phyloP scores from a whole-genome alignment of 176 grass and related monocot species.

The Eragrostis curvula region DNA sequence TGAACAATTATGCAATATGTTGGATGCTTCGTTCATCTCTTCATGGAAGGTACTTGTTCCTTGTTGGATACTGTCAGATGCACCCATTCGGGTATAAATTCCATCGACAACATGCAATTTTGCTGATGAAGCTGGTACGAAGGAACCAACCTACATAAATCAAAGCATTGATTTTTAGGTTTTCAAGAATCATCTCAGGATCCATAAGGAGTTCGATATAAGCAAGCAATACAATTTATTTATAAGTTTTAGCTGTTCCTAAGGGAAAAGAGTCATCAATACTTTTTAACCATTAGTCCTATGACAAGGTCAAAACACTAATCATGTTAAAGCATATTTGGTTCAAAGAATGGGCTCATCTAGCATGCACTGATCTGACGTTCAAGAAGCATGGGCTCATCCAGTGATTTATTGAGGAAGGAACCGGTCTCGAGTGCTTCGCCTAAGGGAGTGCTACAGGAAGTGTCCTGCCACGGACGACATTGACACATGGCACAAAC shows the following conservation, averaged over 20 bases:
- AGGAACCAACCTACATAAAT: constrained; percentile 83
- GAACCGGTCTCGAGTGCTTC: too few relatives aligned
- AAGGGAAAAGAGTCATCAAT: constrained; percentile 18
- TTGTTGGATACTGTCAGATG: constrained; percentile 92
- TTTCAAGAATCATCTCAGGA: constrained; percentile 39
- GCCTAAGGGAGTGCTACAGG: too few relatives aligned
- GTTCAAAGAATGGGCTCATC: too few relatives aligned
- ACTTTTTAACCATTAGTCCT: neutral
- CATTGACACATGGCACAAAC: too few relatives aligned
- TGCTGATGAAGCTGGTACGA: constrained; percentile 86
- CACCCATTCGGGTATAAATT: constrained; percentile 92
- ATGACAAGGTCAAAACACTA: neutral
- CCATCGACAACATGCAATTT: constrained; percentile 84
- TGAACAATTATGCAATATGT: constrained; percentile 82
- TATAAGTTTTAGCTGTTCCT: constrained; percentile 19
- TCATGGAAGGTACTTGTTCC: constrained; percentile 92
- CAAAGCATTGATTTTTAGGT: constrained; percentile 35
- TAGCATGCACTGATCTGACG: too few relatives aligned
- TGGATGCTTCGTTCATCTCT: constrained; percentile 85
- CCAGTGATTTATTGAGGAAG: too few relatives aligned
- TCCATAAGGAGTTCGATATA: neutral
- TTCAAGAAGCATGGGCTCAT: too few relatives aligned
- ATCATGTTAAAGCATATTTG: neutral
- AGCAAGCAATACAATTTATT: neutral
- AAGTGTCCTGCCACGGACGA: too few relatives aligned